Evolutionary conservation across 306 rosid genomes (phyloP), one percentile per base, ranked within the genome.

Genomic region (Rosa lucieae): DNA sequence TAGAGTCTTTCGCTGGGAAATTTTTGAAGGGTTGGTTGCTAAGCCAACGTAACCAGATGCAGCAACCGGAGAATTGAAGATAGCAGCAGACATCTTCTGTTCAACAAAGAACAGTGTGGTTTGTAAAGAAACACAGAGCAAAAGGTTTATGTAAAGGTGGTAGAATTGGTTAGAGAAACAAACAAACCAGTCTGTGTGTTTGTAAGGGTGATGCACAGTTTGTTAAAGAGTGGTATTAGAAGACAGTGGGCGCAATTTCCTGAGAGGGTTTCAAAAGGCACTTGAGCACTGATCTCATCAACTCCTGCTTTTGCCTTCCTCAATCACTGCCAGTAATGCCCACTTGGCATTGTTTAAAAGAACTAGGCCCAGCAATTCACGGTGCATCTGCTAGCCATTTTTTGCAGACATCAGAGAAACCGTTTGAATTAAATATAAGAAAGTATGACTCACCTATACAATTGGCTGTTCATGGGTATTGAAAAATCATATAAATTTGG

Each of bases 21-120:
- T 84, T 76, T 78, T 84, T 55, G 79, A 44, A 9, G 82, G 81
- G 82, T 69, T 80, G 85, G 85, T 58, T 67, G 76, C 87, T 84
- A 89, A 77, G 79, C 92, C 94, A 79, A 83, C 84, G 49, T 75
- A 89, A 43, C 67, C 78, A 44, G 86, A 48, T 17, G 80, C 85
- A 71, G 78, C 20, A 76, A 80, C 58, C 21, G 47, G 77, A 72
- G 82, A 42, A 56, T 76, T 61, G 68, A 84, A 83, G 63, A 74
- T 72, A 76, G 65, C 85, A 67, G 86, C 80, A 79, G 87, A 90
- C 97, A 92, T 92, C 65, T 71, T 83, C 39, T 37, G 49, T 6
- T 67, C 26, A 66, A 21, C 23, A 67, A 10, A 75, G 58, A 66
- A 70, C 4, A 11, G 42, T n/a, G 49, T 66, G 55, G 62, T 17